Evolutionary conservation across 2,329 filamentous ascomycete genomes (phyloP).

Genomic region (Arthrobotrys entomopaga): DNA sequence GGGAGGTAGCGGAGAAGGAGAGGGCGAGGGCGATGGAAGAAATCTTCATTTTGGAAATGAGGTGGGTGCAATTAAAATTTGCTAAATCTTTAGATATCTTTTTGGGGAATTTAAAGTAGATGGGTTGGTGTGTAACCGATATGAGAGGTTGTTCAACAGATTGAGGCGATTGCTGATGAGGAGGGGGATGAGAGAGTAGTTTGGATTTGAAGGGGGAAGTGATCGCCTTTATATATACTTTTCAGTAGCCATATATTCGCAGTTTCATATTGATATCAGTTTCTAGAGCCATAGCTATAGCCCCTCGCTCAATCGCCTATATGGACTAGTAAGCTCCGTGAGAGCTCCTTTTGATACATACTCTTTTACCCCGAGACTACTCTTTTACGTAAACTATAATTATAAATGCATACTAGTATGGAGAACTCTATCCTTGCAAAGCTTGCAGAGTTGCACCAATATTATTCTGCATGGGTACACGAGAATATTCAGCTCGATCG

Average conservation of each 20-base stretch:
- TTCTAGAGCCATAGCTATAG: not conserved
- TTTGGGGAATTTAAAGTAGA: no score
- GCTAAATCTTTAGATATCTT: not conserved
- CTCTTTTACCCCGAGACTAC: no score
- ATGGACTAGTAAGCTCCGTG: not conserved
- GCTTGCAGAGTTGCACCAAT: no score
- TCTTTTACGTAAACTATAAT: no score
- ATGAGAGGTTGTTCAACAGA: not conserved
- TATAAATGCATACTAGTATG: no score
- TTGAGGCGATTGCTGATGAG: not conserved
- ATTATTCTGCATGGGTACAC: no score
- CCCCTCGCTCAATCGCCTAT: not conserved
- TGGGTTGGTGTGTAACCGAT: no score
- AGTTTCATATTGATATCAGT: not conserved
- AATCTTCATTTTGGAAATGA: constrained; percentile 5
- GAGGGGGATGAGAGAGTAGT: not conserved
- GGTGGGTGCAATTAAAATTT: not conserved
- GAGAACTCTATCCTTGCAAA: no score
- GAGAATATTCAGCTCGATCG: no score
- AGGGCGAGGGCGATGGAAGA: constrained; percentile 5
- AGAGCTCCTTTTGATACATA: not conserved
- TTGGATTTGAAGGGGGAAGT: not conserved
- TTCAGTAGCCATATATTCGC: not conserved
- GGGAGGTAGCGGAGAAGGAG: constrained; percentile 3
- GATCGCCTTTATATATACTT: constrained; percentile 1